Conservation (phyloP, 1,284 basidiomycete species). For the Farysia itapuensis region DNA sequence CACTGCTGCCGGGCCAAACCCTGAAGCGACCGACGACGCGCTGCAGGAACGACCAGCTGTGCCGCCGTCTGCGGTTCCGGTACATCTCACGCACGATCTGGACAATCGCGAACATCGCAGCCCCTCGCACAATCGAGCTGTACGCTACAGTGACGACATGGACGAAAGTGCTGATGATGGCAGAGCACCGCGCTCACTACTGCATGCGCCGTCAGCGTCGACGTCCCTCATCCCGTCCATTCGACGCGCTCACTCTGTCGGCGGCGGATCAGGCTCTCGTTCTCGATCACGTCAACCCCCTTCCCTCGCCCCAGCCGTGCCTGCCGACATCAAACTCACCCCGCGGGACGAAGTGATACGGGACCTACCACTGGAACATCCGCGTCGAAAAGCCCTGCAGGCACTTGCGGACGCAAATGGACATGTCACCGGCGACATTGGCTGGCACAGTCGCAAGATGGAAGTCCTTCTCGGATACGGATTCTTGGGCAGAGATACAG, state of each 20-base stretch:
- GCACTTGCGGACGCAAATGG: constrained; percentile 78
- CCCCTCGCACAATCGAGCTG: constrained; percentile 12
- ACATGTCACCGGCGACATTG: constrained; percentile 82
- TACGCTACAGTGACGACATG: constrained; percentile 16
- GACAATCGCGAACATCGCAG: background rate
- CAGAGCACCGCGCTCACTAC: constrained; percentile 12
- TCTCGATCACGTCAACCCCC: constrained; percentile 32
- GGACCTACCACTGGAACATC: constrained; percentile 69
- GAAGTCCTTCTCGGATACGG: constrained; percentile 88
- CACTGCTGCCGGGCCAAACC: constrained; percentile 77
- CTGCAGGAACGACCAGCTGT: constrained; percentile 10
- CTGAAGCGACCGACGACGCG: constrained; percentile 42
- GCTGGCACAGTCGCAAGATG: constrained; percentile 97
- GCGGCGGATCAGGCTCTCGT: constrained; percentile 34
- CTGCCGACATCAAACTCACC: constrained; percentile 12
- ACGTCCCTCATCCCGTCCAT: constrained; percentile 20
- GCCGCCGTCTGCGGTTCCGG: background rate
- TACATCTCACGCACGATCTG: background rate
- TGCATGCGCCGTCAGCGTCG: constrained; percentile 5
- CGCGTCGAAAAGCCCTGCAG: constrained; percentile 71
- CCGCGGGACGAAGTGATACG: constrained; percentile 62
- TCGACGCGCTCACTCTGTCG: constrained; percentile 26
- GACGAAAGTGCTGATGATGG: constrained; percentile 1
- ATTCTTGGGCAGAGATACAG: constrained; percentile 86
- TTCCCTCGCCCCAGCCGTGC: constrained; percentile 9